Percentiles rank a stretch among this genome's conserved stretches.
Evolutionary conservation across 257 asterid genomes (phyloP).

Genomic region (Solanum ossicruentum): DNA sequence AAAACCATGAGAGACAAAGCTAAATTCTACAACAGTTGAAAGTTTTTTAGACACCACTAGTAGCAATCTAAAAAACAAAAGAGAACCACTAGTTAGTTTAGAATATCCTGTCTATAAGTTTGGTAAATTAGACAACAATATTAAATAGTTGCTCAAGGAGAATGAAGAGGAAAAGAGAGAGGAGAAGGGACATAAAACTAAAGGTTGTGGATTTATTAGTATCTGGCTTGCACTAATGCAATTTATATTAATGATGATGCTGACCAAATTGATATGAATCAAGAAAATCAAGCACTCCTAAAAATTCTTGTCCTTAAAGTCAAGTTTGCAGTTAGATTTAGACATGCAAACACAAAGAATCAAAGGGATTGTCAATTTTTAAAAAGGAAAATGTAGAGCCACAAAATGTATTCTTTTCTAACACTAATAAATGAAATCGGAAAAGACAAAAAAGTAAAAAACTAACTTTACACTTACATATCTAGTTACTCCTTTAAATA

Average conservation of each 20-base stretch:
- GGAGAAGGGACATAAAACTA: background rate
- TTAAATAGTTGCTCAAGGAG: background rate
- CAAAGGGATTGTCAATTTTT: background rate
- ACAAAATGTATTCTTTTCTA: background rate
- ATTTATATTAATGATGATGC: conserved; percentile 3
- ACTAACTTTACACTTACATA: background rate
- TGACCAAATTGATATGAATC: background rate
- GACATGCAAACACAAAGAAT: conserved; percentile 36
- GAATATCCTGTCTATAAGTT: background rate
- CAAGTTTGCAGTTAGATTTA: conserved; percentile 17
- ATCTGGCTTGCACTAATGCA: conserved; percentile 1
- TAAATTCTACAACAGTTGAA: background rate
- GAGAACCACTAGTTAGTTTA: background rate
- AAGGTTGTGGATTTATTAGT: background rate
- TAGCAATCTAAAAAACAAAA: conserved; percentile 19
- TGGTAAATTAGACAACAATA: background rate
- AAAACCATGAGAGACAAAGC: conserved; percentile 12
- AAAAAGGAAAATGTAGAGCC: background rate
- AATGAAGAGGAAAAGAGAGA: background rate
- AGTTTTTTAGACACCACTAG: conserved; percentile 10
- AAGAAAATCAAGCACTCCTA: conserved; percentile 14
- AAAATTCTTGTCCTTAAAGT: conserved; percentile 18
- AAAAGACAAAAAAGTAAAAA: background rate
- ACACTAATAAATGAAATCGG: background rate
- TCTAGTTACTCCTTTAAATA: background rate